Percentiles rank a stretch among this genome's conserved stretches.
Evolutionary conservation across 2,329 filamentous ascomycete species (phyloP).

Genomic region (Pseudogymnoascus sp.): DNA sequence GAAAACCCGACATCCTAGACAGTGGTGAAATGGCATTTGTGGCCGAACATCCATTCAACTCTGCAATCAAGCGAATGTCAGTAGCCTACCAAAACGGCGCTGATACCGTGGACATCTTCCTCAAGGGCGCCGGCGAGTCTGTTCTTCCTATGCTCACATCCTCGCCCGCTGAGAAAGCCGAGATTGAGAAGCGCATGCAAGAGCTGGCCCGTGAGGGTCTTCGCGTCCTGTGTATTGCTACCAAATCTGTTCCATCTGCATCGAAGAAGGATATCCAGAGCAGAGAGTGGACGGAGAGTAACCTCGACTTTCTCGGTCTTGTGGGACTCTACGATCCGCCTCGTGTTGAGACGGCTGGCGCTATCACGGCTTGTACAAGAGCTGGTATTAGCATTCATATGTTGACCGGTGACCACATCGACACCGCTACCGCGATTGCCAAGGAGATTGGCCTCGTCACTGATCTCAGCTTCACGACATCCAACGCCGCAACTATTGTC

Average conservation of each 20-base stretch:
- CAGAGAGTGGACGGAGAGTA: constrained; percentile 47
- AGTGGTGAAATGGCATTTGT: constrained; percentile 41
- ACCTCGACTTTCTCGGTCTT: constrained; percentile 60
- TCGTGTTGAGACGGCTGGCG: constrained; percentile 56
- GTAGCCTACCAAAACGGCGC: constrained; percentile 51
- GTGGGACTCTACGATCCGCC: constrained; percentile 68
- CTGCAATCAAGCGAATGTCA: constrained; percentile 67
- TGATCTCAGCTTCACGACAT: constrained; percentile 26
- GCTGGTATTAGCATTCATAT: constrained; percentile 62
- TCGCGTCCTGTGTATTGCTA: constrained; percentile 61
- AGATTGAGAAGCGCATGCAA: constrained; percentile 45
- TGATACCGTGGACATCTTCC: constrained; percentile 40
- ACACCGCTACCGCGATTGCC: constrained; percentile 60
- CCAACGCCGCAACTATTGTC: constrained; percentile 30
- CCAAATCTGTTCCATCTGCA: constrained; percentile 34
- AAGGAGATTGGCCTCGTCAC: constrained; percentile 55
- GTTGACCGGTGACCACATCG: constrained; percentile 63
- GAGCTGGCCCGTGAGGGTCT: constrained; percentile 56
- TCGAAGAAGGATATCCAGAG: constrained; percentile 30
- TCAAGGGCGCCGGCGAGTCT: constrained; percentile 53
- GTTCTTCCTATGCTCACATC: constrained; percentile 52
- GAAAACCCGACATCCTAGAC: constrained; percentile 43
- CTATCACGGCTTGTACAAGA: constrained; percentile 50
- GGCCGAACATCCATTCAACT: constrained; percentile 67
- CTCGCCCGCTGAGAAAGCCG: constrained; percentile 37